These are phyloP conservation scores for Plantago elongata DNA, from an alignment of 257 asterid species.

Conservation along the genomic window DNA sequence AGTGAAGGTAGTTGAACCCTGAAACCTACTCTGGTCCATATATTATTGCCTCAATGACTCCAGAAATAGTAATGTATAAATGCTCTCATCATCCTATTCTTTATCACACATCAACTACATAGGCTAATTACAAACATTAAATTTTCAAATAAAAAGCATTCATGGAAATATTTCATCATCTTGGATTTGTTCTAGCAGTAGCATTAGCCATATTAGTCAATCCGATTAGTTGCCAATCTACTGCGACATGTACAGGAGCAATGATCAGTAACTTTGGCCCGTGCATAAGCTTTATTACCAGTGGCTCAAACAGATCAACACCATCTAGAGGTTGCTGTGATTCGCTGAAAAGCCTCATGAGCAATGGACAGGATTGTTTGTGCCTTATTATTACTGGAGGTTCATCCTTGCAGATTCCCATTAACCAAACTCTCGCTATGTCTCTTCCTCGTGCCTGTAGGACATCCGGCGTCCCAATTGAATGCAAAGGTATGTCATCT, in stretches of 20 bases:
- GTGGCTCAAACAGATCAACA: constrained; percentile 25
- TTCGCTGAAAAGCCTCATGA: constrained; percentile 14
- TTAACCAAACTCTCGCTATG: constrained; percentile 41
- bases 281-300: constrained; percentile 48
- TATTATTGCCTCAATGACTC: constrained; percentile 9
- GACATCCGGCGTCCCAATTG: constrained; percentile 45
- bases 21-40: constrained; percentile 19
- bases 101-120: neutral
- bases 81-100: constrained; percentile 7
- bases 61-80: constrained; percentile 27
- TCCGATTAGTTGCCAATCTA: constrained; percentile 27
- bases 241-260: constrained; percentile 46
- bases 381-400: constrained; percentile 24
- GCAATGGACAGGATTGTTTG: constrained; percentile 27
- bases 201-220: constrained; percentile 14
- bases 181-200: constrained; percentile 13
- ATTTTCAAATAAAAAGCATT: neutral
- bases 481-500: constrained; percentile 40
- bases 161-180: constrained; percentile 19
- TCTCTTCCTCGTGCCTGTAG: constrained; percentile 59
- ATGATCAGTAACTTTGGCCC: constrained; percentile 65
- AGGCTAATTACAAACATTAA: neutral
- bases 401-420: constrained; percentile 25
- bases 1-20: constrained; percentile 34
- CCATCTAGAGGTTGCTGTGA: constrained; percentile 15